Evolutionary conservation across 2,329 filamentous ascomycete genomes (phyloP), one percentile per base, ranked within the genome.

Genomic region (Trichophyton rubrum): DNA sequence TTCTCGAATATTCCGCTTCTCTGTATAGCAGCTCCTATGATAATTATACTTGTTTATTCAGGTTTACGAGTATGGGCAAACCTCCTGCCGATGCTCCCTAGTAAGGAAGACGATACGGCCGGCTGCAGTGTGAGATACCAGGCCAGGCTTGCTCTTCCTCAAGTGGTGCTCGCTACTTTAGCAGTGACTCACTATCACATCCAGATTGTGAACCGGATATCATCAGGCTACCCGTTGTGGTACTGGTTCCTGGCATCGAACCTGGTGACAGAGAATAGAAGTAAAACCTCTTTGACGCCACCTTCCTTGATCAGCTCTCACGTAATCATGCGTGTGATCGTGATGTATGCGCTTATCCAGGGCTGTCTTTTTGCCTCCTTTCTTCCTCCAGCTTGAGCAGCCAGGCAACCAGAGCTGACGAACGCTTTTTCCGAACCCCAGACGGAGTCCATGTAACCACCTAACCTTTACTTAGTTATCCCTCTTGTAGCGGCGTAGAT

Each of bases 151-250:
- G 89, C 89, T 1, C 73, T 85, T 2, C 82, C 84, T 3, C 92
- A 99, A 72, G 73, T 88, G 0, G 61, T 91, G 2, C 78, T 99
- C 17, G 85, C 87, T 1, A 63, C 82, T 1, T 72, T 92, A 62
- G 88, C 90, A 20, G 73, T 91, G 20, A 89, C 86, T 11, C 89
- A 78, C 64, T 95, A 95, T 69, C 93, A 99, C 70, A 87, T 96
- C 27, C 93, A 99, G 73, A 95, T 99, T 66, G 87, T 97, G 68
- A 95, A 87, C 51, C 84, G 93, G 24, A 80, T 99, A 15, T 87
- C 89, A 1, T 96, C 91, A 0, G 92, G 86, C 0, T 96, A 92
- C 72, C 88, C 90, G 1, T 74, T 93, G 17, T 96, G 90, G 90
- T 93, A 96, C 70, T 86, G 88, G 79, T 89, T 87, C 79, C 71